These are phyloP conservation scores for Polyporus arcularius DNA, from an alignment of 768 basidiomycete species.

Conservation along the genomic window DNA sequence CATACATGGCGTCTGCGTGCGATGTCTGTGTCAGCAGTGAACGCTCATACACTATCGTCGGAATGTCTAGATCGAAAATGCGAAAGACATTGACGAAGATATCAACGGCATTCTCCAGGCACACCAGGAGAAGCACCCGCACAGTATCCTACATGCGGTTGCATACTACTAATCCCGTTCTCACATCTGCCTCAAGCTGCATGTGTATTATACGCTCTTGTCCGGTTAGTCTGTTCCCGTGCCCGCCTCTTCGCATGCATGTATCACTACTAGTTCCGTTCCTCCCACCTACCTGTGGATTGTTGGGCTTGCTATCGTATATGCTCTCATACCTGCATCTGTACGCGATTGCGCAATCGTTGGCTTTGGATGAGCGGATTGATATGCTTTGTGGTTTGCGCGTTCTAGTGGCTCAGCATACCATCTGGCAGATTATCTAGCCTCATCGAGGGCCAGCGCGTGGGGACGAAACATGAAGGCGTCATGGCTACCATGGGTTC, in stretches of 20 bases:
- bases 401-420: slow-evolving; percentile 1
- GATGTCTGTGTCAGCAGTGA: background rate
- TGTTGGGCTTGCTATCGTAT: background rate
- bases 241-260: background rate
- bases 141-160: slow-evolving; percentile 87
- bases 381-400: background rate
- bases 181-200: background rate
- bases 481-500: too few relatives aligned
- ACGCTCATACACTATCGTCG: slow-evolving; percentile 9
- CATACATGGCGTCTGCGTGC: background rate
- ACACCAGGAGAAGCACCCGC: slow-evolving; percentile 91
- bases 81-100: slow-evolving; percentile 87
- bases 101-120: slow-evolving; percentile 83
- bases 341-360: slow-evolving; percentile 10
- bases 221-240: background rate
- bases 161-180: slow-evolving; percentile 71
- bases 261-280: slow-evolving; percentile 10
- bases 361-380: slow-evolving; percentile 7
- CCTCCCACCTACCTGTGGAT: background rate
- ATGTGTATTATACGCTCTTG: background rate
- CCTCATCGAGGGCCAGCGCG: background rate
- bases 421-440: background rate
- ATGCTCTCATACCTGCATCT: background rate
- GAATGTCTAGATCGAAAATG: slow-evolving; percentile 70
- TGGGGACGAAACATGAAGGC: too few relatives aligned